Evolutionary conservation across 2,329 filamentous ascomycete species (phyloP), one percentile per base, ranked within the genome.

Genomic region (Sordariomycetes sp.): DNA sequence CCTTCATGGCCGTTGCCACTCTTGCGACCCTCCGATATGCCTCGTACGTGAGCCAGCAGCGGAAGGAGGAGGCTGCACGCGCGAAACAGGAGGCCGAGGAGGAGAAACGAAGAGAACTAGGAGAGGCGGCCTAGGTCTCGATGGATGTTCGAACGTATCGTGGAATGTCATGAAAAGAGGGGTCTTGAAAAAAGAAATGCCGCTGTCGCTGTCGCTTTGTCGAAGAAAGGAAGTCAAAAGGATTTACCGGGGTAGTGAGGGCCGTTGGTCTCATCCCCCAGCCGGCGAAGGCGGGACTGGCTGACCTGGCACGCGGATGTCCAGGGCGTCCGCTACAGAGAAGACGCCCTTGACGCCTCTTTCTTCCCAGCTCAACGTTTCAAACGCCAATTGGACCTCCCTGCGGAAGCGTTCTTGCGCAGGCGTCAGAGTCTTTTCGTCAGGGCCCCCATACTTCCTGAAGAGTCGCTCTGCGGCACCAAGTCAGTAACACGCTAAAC

Each of bases 401-500:
- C 84, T 79, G 5, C 85, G 75, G 59, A 92, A 80, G 3, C 73
- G 68, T 34, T 80, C 76, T 46, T 78, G 77, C 62, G 90, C 86
- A 0, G 72, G 70, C 2, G 80, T 84, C 48, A 32, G 4, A 32
- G 28, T 32, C 8, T 32, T 32, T 32, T 32, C 28, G 28, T 32
- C 28, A 32, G 28, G 28, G 28, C 28, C 28, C 28, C 84, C 75
- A 3, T 90, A 75, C 62, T 81, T 74, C 8, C 74, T 77, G 37
- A 96, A 76, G 5, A 97, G 79, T 74, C 92, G 96, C 74, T 97
- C 90, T 95, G 24, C 40, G 43, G 20, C 37, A 57, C 25, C 10
- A 22, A 37, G 24, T 51, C 32, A 40, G 53, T 28, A 57, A 57
- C 20, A 37, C 12, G 12, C 32, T n/a, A 20, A 14, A 54, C 4